A percentile compares a stretch with the other conserved stretches of the same genome.
Conservation (phyloP, 2,329 filamentous ascomycete genomes). For the Basipetospora sp. region DNA sequence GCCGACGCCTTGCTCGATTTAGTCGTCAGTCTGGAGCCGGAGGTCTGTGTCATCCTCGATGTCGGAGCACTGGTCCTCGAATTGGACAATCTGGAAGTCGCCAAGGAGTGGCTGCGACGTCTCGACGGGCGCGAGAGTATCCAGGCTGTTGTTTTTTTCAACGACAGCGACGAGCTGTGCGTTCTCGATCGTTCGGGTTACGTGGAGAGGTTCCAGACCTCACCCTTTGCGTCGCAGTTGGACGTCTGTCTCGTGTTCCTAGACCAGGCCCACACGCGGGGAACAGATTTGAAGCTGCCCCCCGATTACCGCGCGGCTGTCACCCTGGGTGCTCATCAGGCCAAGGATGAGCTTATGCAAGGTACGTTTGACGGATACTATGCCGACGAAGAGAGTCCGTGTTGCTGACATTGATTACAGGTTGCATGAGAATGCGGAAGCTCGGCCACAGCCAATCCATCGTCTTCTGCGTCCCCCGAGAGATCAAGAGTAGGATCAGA, state of each 20-base stretch:
- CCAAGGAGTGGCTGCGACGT: constrained; percentile 41
- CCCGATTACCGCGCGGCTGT: constrained; percentile 46
- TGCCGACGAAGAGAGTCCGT: neutral
- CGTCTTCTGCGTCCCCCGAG: constrained; percentile 42
- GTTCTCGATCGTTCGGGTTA: constrained; percentile 35
- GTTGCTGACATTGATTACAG: constrained; percentile 21
- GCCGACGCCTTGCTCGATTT: constrained; percentile 29
- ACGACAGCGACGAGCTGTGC: constrained; percentile 36
- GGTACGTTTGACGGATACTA: constrained; percentile 25
- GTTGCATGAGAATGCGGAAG: constrained; percentile 58
- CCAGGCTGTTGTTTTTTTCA: constrained; percentile 39
- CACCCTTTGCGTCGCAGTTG: constrained; percentile 41
- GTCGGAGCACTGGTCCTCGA: constrained; percentile 59
- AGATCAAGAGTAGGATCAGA: constrained; percentile 42
- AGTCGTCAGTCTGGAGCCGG: constrained; percentile 23
- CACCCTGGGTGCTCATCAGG: constrained; percentile 48
- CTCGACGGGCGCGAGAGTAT: constrained; percentile 7
- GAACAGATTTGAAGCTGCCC: constrained; percentile 53
- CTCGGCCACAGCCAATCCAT: constrained; percentile 53
- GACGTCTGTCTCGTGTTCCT: constrained; percentile 51
- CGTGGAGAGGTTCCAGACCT: constrained; percentile 37
- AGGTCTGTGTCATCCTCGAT: constrained; percentile 49
- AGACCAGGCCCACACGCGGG: constrained; percentile 56
- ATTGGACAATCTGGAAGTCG: constrained; percentile 39
- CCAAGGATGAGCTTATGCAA: constrained; percentile 56